A percentile compares a stretch with the other conserved stretches of the same genome.
Evolutionary conservation across 192 early-diverging fungal species (phyloP).

Genomic region (Rhizoclosmatium sp.): DNA sequence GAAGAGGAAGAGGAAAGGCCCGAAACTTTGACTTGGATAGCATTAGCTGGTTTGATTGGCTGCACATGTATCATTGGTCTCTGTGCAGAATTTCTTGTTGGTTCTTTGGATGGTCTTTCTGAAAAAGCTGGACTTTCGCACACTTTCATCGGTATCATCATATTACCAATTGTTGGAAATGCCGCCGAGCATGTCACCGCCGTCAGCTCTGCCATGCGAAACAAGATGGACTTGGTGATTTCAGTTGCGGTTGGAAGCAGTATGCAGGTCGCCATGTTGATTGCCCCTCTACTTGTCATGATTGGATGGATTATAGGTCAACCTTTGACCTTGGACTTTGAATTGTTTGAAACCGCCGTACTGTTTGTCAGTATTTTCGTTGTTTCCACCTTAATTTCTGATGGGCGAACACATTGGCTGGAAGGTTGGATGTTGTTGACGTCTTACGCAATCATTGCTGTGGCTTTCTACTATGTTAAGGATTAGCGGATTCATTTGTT

Average conservation of each 20-base stretch:
- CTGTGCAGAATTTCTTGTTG: slow-evolving; percentile 87
- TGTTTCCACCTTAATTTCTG: slow-evolving; percentile 59
- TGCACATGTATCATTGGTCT: slow-evolving; percentile 77
- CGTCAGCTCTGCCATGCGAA: slow-evolving; percentile 79
- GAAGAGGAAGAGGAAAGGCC: slow-evolving; percentile 71
- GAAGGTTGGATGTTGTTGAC: slow-evolving; percentile 86
- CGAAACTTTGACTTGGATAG: slow-evolving; percentile 66
- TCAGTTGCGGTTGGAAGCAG: slow-evolving; percentile 87
- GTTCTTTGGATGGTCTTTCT: slow-evolving; percentile 81
- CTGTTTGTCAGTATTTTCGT: slow-evolving; percentile 71
- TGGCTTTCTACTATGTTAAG: slow-evolving; percentile 75
- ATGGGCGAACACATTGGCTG: slow-evolving; percentile 92
- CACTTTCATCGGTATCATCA: slow-evolving; percentile 90
- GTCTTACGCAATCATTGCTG: slow-evolving; percentile 83
- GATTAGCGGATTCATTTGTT: background rate
- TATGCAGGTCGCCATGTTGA: slow-evolving; percentile 75
- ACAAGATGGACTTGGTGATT: slow-evolving; percentile 94
- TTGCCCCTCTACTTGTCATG: slow-evolving; percentile 55
- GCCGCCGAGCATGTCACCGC: slow-evolving; percentile 91
- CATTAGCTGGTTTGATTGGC: slow-evolving; percentile 64
- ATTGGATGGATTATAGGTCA: slow-evolving; percentile 86
- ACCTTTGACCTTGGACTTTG: slow-evolving; percentile 86
- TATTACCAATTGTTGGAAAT: slow-evolving; percentile 92
- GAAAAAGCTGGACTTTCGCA: slow-evolving; percentile 70
- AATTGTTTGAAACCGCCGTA: slow-evolving; percentile 81